Base-by-base conservation (phyloP, 495 filamentous ascomycete species). In the Hypoxylon rickii region DNA sequence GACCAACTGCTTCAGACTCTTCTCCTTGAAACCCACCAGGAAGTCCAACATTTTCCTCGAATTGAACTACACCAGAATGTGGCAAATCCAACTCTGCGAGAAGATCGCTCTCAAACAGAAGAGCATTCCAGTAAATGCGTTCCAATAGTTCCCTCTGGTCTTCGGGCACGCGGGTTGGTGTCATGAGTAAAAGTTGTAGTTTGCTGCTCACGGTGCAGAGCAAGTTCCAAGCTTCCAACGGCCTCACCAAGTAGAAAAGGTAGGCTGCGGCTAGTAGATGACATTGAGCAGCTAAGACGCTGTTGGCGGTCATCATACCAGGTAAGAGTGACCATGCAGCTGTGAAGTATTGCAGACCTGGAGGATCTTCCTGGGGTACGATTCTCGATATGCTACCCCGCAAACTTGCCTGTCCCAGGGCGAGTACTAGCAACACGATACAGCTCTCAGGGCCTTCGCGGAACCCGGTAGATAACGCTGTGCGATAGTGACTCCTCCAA, bases 51-150 rank as follows among this genome's bases (percentile, higher is more conserved):
- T 81, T 79, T 55, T 93, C 89, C 69, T 91, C 89, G 60, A 87
- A 89, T 54, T 88, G 84, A 18, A 87, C 86, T 41, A 93, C 88
- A 17, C 89, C 89, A 11, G 88, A 90, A 63, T 92, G 89, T 0
- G 89, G 89, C 7, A 93, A 74, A 62, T 93, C 89, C 34, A 93
- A 72, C 58, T 93, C 89, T 6, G 89, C 88, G 11, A 93, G 76
- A 37, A 92, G 76, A 64, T 92, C 89, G 66, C 86, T 89, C 72
- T 93, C 89, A 55, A 89, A 89, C 41, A 93, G 78, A 3, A 92
- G 74, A 3, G 89, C 77, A 55, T 93, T 93, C 89, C 89, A 93
- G 73, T 89, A 92, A 3, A 93, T 85, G 34, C 89, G 75, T 55
- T 90, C 86, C 39, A 82, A 83, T 33, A 92, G 67, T 69, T 91